Base-by-base conservation (phyloP, 805 yeast species). In the Metschnikowia santaceciliae region DNA sequence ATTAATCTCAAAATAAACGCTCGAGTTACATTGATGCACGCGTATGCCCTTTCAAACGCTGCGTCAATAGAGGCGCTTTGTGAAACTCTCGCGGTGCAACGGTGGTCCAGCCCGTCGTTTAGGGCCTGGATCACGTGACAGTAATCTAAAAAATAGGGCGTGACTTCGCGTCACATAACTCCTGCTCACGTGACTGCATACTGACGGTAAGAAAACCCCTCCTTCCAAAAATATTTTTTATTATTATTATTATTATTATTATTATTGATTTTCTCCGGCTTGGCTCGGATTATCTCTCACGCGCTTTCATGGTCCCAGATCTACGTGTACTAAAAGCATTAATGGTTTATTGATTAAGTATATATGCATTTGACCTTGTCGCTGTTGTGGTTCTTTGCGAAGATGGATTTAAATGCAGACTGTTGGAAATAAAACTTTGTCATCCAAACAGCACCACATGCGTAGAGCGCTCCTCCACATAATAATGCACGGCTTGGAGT, bases 391-490 rank as follows among this genome's bases (percentile, higher is more conserved):
- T 70, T 54, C 2, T 56, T 55, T 23, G 65, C 69, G 50, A 59
- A 72, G 10, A 69, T 68, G 45, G 58, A 58, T 51, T 61, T 65
- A 47, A 71, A 56, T 3, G 63, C 43, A 6, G 72, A 70, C 42
- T 62, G 54, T 23, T 56, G 46, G 59, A 65, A 71, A 61, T 69
- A 72, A 51, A 60, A 54, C 14, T 53, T 65, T 20, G 60, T 51
- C 76, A 72, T 73, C 55, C 59, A 69, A 41, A 59, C 51, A 3
- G 60, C 74, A 10, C 69, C 71, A 17, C 62, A 45, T 5, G 69
- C 71, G 53, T 71, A 70, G 34, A 57, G 59, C 23, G 54, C 49
- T 37, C 72, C 72, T 32, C 76, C 75, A 32, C 61, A 52, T 8
- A 62, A 35, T 26, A 72, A 61, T 7, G 73, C 73, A 58, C 56